A percentile compares a stretch with the other conserved stretches of the same genome.
phyloP scores from a whole-genome alignment of 2,329 filamentous ascomycete species.

The Claviceps pazoutovae region DNA sequence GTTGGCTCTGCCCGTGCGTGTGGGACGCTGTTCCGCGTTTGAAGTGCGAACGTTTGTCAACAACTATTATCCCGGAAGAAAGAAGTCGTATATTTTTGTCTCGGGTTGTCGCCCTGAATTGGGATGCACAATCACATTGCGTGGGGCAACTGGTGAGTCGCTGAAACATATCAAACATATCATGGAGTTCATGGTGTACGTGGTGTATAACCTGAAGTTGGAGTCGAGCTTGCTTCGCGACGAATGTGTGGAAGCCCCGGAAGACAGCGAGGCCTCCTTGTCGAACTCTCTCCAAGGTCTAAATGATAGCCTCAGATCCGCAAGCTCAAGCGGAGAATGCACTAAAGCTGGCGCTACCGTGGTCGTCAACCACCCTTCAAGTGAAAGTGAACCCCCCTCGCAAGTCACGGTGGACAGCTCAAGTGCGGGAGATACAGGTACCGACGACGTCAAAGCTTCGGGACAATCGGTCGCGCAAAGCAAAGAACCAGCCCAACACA shows the following conservation, averaged over 20 bases:
- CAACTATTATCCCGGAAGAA: constrained; percentile 54
- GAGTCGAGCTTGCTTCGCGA: constrained; percentile 91
- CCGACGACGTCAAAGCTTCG: constrained; percentile 15
- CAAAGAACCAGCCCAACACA: constrained; percentile 15
- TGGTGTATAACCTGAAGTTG: constrained; percentile 92
- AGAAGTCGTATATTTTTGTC: constrained; percentile 92
- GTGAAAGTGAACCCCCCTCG: constrained; percentile 23
- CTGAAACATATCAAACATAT: constrained; percentile 78
- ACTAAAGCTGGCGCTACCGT: constrained; percentile 17
- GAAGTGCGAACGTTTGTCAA: constrained; percentile 94
- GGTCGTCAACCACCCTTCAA: constrained; percentile 21
- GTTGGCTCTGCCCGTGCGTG: constrained; percentile 56
- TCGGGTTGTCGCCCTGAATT: constrained; percentile 81
- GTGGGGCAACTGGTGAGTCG: constrained; percentile 59
- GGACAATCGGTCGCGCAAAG: constrained; percentile 12
- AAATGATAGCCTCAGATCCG: constrained; percentile 24
- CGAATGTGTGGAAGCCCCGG: constrained; percentile 74
- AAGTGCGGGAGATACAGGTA: constrained; percentile 12
- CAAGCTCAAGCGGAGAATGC: constrained; percentile 18
- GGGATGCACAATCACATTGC: constrained; percentile 85
- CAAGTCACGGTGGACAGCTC: constrained; percentile 19
- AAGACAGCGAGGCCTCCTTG: constrained; percentile 33
- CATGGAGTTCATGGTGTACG: constrained; percentile 97
- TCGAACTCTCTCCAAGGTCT: constrained; percentile 26
- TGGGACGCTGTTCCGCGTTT: constrained; percentile 73